Percentiles rank a stretch among this genome's conserved stretches.
These are phyloP conservation scores for Chenopodium album DNA, from an alignment of 148 eudicot species.

Conservation along the genomic window DNA sequence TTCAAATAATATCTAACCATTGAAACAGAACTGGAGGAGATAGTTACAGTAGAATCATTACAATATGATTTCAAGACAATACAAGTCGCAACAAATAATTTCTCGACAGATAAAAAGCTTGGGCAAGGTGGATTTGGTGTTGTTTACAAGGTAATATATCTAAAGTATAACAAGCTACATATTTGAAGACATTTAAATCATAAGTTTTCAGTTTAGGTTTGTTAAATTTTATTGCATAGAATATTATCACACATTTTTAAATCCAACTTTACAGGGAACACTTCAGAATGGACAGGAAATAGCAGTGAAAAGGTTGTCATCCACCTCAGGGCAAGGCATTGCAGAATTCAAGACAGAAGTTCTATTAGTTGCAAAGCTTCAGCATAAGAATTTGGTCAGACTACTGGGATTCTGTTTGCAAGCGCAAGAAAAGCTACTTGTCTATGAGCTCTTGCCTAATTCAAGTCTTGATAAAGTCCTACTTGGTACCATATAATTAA, in stretches of 20 bases:
- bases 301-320: conserved; percentile 38
- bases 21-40: conserved; percentile 20
- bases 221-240: no score
- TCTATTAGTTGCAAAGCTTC: conserved; percentile 36
- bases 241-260: no score
- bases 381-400: conserved; percentile 34
- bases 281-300: conserved; percentile 27
- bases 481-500: not conserved
- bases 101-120: conserved; percentile 27
- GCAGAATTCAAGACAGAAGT: conserved; percentile 34
- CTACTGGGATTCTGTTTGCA: conserved; percentile 34
- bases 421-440: conserved; percentile 31
- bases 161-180: not conserved
- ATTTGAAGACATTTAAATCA: not conserved
- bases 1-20: not conserved
- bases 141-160: conserved; percentile 1
- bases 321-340: conserved; percentile 26
- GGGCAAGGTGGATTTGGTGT: conserved; percentile 34
- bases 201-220: not conserved
- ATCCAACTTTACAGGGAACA: conserved; percentile 20
- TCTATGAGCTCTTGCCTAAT: conserved; percentile 33
- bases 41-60: conserved; percentile 21
- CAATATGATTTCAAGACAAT: conserved; percentile 27
- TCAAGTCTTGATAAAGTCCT: conserved; percentile 26
- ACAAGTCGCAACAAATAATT: conserved; percentile 30